Base-by-base conservation (phyloP, 495 filamentous ascomycete genomes). In the Podospora pseudopauciseta region DNA sequence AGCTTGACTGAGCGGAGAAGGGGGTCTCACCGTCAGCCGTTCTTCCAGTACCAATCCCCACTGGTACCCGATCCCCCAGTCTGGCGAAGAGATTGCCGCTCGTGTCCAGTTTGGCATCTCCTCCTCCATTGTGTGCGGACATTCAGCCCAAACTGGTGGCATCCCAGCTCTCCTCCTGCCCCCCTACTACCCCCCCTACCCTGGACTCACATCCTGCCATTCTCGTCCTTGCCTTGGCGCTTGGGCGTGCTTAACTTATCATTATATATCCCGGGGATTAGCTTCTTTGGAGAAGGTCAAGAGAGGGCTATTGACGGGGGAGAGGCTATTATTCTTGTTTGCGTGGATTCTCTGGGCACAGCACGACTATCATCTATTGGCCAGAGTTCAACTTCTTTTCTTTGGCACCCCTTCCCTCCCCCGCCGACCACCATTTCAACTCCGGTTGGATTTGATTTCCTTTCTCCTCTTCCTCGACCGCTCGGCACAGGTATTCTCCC, bases 31-130 rank as follows among this genome's bases (percentile, higher is more conserved):
- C 58, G 66, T 55, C 65, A 68, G 44, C 58, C 23, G 30, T 64
- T 71, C 53, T 39, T 53, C 19, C 69, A 66, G 60, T 30, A 57
- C 57, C 60, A 66, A 11, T 44, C 39, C 60, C 53, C 53, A 65
- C 55, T 58, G 55, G n/a, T 26, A 7, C n/a, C 55, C 55, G 55
- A 62, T 23, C 20, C 68, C 67, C 66, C n/a, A 34, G 32, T 44
- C 60, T 64, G 27, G 23, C 65, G 66, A 72, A 57, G 30, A 63
- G 63, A 70, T 76, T 72, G 67, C 73, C 74, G 67, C 68, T 59
- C 66, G 73, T 67, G 67, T 67, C 64, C 32, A 69, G 65, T 60
- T 65, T 65, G 65, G 66, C 49, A 65, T 68, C 55, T 65, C 59
- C 49, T 39, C 62, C 3, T 58, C 62, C 34, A 65, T 65, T 65